Evolutionary conservation across 1,284 basidiomycete genomes (phyloP).

Genomic region (Tetrapyrgos nigripes): DNA sequence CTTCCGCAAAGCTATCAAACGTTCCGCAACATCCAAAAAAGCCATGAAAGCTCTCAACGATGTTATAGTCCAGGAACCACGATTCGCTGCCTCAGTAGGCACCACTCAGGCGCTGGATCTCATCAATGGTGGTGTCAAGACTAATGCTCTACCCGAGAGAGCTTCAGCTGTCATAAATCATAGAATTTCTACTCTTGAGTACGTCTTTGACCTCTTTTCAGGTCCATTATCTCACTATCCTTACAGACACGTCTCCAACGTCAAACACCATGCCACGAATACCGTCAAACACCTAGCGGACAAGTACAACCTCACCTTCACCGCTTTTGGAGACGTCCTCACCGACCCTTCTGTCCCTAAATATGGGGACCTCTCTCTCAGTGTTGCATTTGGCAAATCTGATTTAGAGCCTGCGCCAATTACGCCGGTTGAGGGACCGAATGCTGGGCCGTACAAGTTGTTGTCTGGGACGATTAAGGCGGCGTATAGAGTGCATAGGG

Average conservation of each 20-base stretch:
- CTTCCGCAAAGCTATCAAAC: conserved; percentile 31
- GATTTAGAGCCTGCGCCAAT: conserved; percentile 62
- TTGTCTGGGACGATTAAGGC: conserved; percentile 57
- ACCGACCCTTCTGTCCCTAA: conserved; percentile 30
- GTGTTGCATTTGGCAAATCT: conserved; percentile 48
- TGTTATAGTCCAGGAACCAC: conserved; percentile 29
- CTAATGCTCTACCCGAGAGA: conserved; percentile 66
- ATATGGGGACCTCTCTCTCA: conserved; percentile 44
- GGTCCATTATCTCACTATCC: background rate
- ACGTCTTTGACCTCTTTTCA: conserved; percentile 4
- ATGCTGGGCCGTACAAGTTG: conserved; percentile 49
- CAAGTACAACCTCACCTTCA: conserved; percentile 50
- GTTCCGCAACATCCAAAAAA: conserved; percentile 24
- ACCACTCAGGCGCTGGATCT: conserved; percentile 67
- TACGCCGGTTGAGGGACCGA: conserved; percentile 44
- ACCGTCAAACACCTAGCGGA: conserved; percentile 48
- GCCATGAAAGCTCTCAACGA: conserved; percentile 38
- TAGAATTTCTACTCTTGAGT: conserved; percentile 60
- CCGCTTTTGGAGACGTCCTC: conserved; percentile 46
- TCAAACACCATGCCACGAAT: conserved; percentile 45
- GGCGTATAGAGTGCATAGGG: conserved; percentile 34
- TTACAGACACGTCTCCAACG: conserved; percentile 46
- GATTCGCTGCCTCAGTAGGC: conserved; percentile 36
- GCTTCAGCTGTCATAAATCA: conserved; percentile 65
- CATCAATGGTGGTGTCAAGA: conserved; percentile 62